A percentile compares a stretch with the other conserved stretches of the same genome.
Conservation (phyloP, 164 flowering plant genomes). For the Berberis thunbergii region DNA sequence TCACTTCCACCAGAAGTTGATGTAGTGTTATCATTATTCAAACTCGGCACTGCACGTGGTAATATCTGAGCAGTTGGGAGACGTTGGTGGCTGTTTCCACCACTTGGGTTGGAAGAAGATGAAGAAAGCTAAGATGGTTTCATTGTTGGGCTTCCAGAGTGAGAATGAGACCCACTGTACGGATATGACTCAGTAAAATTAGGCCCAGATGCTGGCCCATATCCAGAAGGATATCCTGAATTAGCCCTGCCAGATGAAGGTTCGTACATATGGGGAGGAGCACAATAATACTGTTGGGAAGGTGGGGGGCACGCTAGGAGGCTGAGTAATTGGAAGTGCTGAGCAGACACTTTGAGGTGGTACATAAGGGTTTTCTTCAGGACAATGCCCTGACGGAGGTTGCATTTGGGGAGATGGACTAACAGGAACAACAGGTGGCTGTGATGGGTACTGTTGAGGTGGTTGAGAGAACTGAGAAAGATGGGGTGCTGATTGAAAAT, state of each 20-base stretch:
- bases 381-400: constrained; percentile 37
- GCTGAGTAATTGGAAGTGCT: constrained; percentile 12
- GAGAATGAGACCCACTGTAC: constrained; percentile 33
- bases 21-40: constrained; percentile 38
- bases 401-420: constrained; percentile 39
- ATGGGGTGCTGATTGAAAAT: constrained; percentile 30
- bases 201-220: no score
- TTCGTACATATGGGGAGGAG: constrained; percentile 34
- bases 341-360: constrained; percentile 46
- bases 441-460: constrained; percentile 24
- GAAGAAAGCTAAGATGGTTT: constrained; percentile 38
- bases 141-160: constrained; percentile 32
- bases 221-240: no score
- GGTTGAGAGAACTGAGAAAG: constrained; percentile 43
- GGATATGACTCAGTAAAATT: no score
- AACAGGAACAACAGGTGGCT: constrained; percentile 28
- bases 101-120: constrained; percentile 34
- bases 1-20: constrained; percentile 54
- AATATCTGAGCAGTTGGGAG: constrained; percentile 74
- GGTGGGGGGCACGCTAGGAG: constrained; percentile 1
- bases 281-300: constrained; percentile 45
- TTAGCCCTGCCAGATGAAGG: no score
- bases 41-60: constrained; percentile 74
- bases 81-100: constrained; percentile 59
- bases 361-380: constrained; percentile 52